These are phyloP conservation scores for Trichophyton equinum DNA, from an alignment of 2,329 filamentous ascomycete species.

Conservation along the genomic window DNA sequence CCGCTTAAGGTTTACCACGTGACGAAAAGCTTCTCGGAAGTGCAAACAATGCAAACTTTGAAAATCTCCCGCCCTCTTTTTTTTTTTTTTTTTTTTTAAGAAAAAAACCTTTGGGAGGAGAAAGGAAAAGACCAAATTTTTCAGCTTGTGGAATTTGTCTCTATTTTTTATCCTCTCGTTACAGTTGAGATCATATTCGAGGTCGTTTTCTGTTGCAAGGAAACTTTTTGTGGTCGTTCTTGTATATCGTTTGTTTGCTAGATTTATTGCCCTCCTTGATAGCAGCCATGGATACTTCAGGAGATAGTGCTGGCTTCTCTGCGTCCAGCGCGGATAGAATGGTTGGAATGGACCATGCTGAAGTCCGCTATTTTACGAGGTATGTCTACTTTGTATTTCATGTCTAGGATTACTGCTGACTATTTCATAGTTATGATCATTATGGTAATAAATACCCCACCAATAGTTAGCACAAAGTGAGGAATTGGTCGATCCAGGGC, in stretches of 20 bases:
- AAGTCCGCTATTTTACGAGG: constrained; percentile 99
- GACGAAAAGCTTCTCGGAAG: neutral
- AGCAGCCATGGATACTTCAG: neutral
- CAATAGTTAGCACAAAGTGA: neutral
- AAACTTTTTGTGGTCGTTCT: neutral
- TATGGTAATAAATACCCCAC: constrained; percentile 52
- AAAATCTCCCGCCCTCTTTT: neutral
- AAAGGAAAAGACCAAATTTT: neutral
- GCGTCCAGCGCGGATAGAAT: constrained; percentile 35
- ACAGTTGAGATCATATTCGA: neutral
- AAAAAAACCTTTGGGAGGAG: neutral
- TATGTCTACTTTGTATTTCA: constrained; percentile 31
- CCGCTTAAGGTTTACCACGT: neutral
- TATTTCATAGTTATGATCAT: constrained; percentile 70
- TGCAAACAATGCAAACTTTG: neutral
- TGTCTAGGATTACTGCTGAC: constrained; percentile 1
- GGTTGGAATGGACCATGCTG: constrained; percentile 68
- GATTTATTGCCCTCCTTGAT: too few species aligned
- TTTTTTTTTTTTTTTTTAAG: neutral
- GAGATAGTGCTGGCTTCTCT: neutral
- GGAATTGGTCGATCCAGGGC: neutral
- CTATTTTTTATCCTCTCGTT: neutral
- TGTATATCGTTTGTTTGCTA: too few species aligned
- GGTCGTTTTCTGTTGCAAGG: neutral
- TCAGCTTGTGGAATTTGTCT: neutral